A percentile compares a stretch with the other conserved stretches of the same genome.
phyloP scores from a whole-genome alignment of 1,139 yeast genomes.

The Saccharomyces pastorianus region DNA sequence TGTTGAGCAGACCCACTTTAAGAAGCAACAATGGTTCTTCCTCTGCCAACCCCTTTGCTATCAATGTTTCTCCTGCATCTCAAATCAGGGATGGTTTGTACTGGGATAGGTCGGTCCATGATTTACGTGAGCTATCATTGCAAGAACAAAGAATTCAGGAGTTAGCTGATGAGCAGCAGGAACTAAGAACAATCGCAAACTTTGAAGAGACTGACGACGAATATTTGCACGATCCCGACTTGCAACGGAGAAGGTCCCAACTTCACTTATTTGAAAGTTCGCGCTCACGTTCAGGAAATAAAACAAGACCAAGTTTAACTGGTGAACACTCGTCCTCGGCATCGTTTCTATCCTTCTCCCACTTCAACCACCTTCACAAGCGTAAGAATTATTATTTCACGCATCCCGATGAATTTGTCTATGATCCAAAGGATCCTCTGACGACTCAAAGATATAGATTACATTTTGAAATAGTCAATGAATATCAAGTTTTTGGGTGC shows the following conservation, averaged over 20 bases:
- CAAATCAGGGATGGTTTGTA: constrained; percentile 23
- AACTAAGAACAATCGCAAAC: constrained; percentile 7
- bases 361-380: neutral
- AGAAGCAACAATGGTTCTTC: neutral
- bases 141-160: neutral
- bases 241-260: constrained; percentile 31
- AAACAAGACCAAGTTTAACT: neutral
- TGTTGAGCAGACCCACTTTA: neutral
- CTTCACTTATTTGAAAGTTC: constrained; percentile 18
- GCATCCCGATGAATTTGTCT: constrained; percentile 22
- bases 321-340: constrained; percentile 2
- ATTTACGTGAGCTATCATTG: constrained; percentile 10
- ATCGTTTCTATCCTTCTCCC: neutral
- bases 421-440: constrained; percentile 22
- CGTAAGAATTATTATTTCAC: constrained; percentile 14
- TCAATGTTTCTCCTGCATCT: neutral
- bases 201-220: constrained; percentile 26
- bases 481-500: constrained; percentile 55
- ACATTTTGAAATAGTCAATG: constrained; percentile 29
- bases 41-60: neutral
- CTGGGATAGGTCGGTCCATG: constrained; percentile 30
- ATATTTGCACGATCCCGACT: constrained; percentile 24
- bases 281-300: neutral
- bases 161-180: constrained; percentile 2
- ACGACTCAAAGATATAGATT: constrained; percentile 22